Percentiles rank a stretch among this genome's conserved stretches.
These are phyloP conservation scores for Leccinum sublutescens DNA, from an alignment of 768 basidiomycete species.

Conservation along the genomic window DNA sequence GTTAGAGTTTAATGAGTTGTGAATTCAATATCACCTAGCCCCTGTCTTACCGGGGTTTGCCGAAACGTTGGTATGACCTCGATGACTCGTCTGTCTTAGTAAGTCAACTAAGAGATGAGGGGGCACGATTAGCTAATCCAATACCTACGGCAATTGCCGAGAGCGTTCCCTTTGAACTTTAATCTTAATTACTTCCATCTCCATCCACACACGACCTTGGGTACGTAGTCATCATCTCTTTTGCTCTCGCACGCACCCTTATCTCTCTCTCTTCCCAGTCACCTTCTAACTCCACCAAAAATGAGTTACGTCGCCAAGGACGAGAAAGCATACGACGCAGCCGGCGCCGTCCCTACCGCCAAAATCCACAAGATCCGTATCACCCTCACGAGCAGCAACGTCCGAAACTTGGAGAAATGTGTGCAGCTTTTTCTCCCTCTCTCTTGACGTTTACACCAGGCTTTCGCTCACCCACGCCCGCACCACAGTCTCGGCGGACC, in stretches of 20 bases:
- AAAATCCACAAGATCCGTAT: constrained; percentile 99
- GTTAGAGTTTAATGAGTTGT: too few relatives aligned
- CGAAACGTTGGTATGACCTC: too few relatives aligned
- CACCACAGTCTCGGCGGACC: constrained; percentile 81
- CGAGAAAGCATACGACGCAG: constrained; percentile 96
- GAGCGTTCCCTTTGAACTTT: constrained; percentile 26
- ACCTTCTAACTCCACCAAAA: constrained; percentile 75
- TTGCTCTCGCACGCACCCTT: background rate
- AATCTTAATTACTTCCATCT: constrained; percentile 31
- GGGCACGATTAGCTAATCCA: constrained; percentile 5
- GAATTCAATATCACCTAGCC: too few relatives aligned
- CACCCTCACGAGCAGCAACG: constrained; percentile 97
- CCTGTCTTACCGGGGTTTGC: too few relatives aligned
- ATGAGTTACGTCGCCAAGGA: constrained; percentile 99
- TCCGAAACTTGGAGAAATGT: constrained; percentile 99
- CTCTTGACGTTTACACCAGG: background rate
- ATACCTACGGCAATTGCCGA: constrained; percentile 16
- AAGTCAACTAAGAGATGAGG: too few relatives aligned
- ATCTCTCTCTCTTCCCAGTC: constrained; percentile 41
- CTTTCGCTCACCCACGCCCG: background rate
- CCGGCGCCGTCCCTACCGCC: constrained; percentile 81
- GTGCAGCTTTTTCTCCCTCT: constrained; percentile 19
- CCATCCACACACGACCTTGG: constrained; percentile 32
- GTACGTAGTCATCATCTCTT: constrained; percentile 10
- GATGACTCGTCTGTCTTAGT: too few relatives aligned